These are phyloP conservation scores for Calonectria henricotiae DNA, from an alignment of 2,329 filamentous ascomycete species.

Conservation along the genomic window DNA sequence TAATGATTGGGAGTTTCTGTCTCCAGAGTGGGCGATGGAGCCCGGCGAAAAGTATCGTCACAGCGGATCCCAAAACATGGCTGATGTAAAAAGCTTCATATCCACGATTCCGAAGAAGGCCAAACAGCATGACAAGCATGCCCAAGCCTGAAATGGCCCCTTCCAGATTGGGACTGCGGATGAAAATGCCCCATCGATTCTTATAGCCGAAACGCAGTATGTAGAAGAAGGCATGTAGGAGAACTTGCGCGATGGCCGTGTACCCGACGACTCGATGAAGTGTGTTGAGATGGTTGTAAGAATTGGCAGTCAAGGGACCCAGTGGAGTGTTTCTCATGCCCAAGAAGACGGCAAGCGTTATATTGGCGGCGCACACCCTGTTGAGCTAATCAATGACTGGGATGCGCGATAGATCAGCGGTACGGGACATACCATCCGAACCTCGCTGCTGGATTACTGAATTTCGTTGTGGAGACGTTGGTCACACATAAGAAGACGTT, in stretches of 20 bases:
- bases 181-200: slow-evolving; percentile 29
- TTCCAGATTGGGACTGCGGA: slow-evolving; percentile 33
- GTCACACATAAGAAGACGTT: slow-evolving; percentile 14
- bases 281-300: slow-evolving; percentile 65
- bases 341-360: slow-evolving; percentile 60
- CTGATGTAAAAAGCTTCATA: slow-evolving; percentile 67
- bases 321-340: slow-evolving; percentile 68
- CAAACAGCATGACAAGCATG: slow-evolving; percentile 59
- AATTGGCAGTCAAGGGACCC: slow-evolving; percentile 46
- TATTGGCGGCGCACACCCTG: slow-evolving; percentile 66
- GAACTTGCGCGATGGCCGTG: slow-evolving; percentile 56
- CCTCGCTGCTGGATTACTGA: slow-evolving; percentile 41
- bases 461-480: background rate
- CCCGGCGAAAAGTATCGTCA: slow-evolving; percentile 60
- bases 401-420: background rate
- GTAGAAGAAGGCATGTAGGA: slow-evolving; percentile 60
- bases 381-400: background rate
- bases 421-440: slow-evolving; percentile 45
- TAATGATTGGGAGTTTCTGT: slow-evolving; percentile 59
- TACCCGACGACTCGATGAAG: slow-evolving; percentile 66
- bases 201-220: slow-evolving; percentile 52
- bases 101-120: slow-evolving; percentile 56
- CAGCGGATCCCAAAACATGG: slow-evolving; percentile 62
- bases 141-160: slow-evolving; percentile 54
- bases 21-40: slow-evolving; percentile 64